Evolutionary conservation across 2,329 filamentous ascomycete species (phyloP).

Genomic region (Verticillium longisporum): DNA sequence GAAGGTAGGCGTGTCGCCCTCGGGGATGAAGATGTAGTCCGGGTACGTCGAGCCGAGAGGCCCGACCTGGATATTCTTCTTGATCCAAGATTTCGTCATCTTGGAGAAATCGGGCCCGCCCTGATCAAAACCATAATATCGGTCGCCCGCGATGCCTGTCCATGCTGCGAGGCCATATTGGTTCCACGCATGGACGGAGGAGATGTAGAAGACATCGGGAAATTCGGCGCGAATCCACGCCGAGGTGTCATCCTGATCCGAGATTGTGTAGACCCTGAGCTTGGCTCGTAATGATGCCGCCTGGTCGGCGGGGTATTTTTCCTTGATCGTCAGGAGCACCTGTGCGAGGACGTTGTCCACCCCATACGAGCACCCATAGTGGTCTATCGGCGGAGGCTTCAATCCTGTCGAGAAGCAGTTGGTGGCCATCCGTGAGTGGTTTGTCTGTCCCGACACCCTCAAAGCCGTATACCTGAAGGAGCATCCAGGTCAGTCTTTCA

Average conservation of each 20-base stretch:
- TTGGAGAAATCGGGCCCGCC: constrained; percentile 18
- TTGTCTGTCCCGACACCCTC: constrained; percentile 19
- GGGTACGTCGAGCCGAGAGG: constrained; percentile 36
- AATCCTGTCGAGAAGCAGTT: constrained; percentile 28
- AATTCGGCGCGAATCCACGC: constrained; percentile 46
- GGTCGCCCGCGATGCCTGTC: constrained; percentile 40
- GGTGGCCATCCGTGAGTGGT: constrained; percentile 25
- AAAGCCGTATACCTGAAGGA: constrained; percentile 18
- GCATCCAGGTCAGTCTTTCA: not conserved
- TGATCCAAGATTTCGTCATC: constrained; percentile 43
- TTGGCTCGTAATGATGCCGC: constrained; percentile 27
- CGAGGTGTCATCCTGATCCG: constrained; percentile 51
- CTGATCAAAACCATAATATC: constrained; percentile 1
- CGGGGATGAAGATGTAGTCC: constrained; percentile 41
- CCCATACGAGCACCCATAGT: constrained; percentile 46
- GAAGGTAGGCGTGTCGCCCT: constrained; percentile 44
- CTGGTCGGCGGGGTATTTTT: constrained; percentile 20
- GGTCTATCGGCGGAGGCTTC: constrained; percentile 22
- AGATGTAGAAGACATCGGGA: constrained; percentile 48
- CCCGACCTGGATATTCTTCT: constrained; percentile 43
- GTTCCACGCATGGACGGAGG: constrained; percentile 47
- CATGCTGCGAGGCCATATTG: constrained; percentile 47
- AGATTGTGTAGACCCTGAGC: constrained; percentile 47
- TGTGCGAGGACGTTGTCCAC: constrained; percentile 44
- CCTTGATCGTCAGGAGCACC: constrained; percentile 32